phyloP scores from a whole-genome alignment of 2,329 filamentous ascomycete species.

The Sarocladium kiliense region DNA sequence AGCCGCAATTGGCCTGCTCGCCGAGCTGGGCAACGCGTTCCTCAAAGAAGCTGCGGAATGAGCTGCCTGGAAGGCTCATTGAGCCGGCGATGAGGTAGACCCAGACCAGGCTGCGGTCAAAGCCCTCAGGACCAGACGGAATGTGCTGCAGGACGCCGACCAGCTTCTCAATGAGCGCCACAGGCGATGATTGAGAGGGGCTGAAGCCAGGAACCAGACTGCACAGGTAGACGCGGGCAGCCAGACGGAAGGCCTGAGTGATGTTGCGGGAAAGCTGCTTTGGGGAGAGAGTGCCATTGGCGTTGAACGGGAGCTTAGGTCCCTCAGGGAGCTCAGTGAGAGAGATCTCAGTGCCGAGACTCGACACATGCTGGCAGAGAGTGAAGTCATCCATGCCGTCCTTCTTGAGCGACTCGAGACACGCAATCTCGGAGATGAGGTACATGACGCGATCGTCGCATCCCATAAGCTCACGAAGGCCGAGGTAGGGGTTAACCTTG shows the following conservation, averaged over 20 bases:
- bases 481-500: slow-evolving; percentile 52
- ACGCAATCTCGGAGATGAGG: slow-evolving; percentile 94
- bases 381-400: slow-evolving; percentile 80
- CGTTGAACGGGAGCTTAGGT: slow-evolving; percentile 57
- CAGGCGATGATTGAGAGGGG: slow-evolving; percentile 66
- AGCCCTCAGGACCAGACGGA: slow-evolving; percentile 74
- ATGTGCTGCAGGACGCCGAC: slow-evolving; percentile 74
- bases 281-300: slow-evolving; percentile 71
- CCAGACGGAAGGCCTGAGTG: slow-evolving; percentile 83
- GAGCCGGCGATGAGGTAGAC: slow-evolving; percentile 84
- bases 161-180: slow-evolving; percentile 73
- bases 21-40: slow-evolving; percentile 71
- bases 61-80: slow-evolving; percentile 64
- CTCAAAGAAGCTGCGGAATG: slow-evolving; percentile 73
- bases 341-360: slow-evolving; percentile 82
- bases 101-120: slow-evolving; percentile 89
- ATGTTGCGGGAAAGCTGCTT: slow-evolving; percentile 85
- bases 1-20: slow-evolving; percentile 73
- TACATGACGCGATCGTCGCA: slow-evolving; percentile 98
- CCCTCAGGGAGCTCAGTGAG: slow-evolving; percentile 65
- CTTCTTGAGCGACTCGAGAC: slow-evolving; percentile 81
- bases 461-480: slow-evolving; percentile 90
- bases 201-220: slow-evolving; percentile 86
- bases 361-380: slow-evolving; percentile 82
- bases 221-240: slow-evolving; percentile 95